Evolutionary conservation across 1,284 basidiomycete species (phyloP), one percentile per base, ranked within the genome.

Genomic region (Naganishia liquefaciens): DNA sequence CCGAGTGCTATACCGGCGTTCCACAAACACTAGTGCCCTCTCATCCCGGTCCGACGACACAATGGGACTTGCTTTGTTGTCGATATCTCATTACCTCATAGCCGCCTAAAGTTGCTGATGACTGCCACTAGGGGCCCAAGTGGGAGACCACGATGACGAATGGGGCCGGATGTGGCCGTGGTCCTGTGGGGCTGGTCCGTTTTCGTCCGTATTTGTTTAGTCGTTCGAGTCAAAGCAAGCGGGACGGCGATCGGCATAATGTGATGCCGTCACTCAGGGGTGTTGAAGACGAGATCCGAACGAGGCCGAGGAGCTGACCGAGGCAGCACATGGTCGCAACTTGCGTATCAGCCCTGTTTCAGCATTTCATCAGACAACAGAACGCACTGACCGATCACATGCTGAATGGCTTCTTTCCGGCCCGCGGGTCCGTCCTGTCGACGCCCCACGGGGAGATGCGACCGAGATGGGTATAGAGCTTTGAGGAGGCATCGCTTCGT

Each of bases 401-500:
- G 46, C 33, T 0, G 10, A n/a, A 37, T 37, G 33, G 33, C 46
- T 47, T 47, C 46, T 21, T 25, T n/a, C 46, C 46, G 46, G 46
- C 21, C 25, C 46, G n/a, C 46, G 46, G 46, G 25, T 47, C 46
- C 46, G 46, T 13, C 17, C 19, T n/a, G 21, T 44, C 43, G 46
- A 47, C 21, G 3, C 46, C 46, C 21, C 46, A 21, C 46, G n/a
- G 46, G 46, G n/a, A 1, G 46, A 23, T 47, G 46, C 46, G 46
- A 47, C 46, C 46, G 46, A 47, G n/a, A 23, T n/a, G 46, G 46
- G 46, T 47, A 23, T 47, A 47, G 46, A 25, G 46, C 46, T 47
- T 47, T 47, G 46, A 47, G 46, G 21, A 21, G 46, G 33, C 9
- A 10, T 7, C 10, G 3, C 33, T 13, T 7, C 13, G 33, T 37